Percentiles rank a stretch among this genome's conserved stretches.
Evolutionary conservation across 805 yeast genomes (phyloP).

Genomic region (Starmerella scarabaei): DNA sequence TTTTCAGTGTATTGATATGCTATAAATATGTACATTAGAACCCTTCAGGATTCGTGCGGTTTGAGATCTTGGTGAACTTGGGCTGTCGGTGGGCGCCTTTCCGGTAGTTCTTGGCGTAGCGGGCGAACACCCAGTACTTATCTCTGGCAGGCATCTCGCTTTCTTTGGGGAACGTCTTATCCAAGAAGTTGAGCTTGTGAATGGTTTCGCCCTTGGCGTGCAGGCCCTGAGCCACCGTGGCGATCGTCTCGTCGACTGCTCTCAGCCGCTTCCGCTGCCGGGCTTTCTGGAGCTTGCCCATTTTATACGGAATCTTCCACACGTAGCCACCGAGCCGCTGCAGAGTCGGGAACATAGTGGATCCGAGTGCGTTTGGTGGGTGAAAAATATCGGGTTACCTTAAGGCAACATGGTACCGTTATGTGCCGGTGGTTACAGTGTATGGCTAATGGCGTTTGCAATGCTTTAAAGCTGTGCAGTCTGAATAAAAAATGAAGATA

Average conservation of each 20-base stretch:
- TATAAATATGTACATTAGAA: constrained; percentile 29
- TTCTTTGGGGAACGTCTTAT: constrained; percentile 57
- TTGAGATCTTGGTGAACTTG: constrained; percentile 77
- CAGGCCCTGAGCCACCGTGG: constrained; percentile 43
- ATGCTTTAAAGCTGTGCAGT: too few species aligned
- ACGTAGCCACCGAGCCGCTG: constrained; percentile 54
- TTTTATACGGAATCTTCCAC: constrained; percentile 67
- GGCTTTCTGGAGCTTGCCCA: constrained; percentile 68
- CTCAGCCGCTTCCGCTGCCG: constrained; percentile 76
- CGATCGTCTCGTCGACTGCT: constrained; percentile 67
- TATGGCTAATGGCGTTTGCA: too few species aligned
- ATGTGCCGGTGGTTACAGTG: too few species aligned
- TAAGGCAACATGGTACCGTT: too few species aligned
- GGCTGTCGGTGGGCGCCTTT: constrained; percentile 70
- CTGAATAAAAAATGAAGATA: too few species aligned
- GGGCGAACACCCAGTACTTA: constrained; percentile 77
- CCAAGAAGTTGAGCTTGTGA: constrained; percentile 29
- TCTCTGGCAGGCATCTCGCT: constrained; percentile 65
- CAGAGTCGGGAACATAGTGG: constrained; percentile 15
- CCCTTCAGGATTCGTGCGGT: constrained; percentile 66
- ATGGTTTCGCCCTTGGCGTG: constrained; percentile 26
- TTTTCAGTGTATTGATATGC: too few species aligned
- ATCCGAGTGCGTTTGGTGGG: too few species aligned
- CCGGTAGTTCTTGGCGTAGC: constrained; percentile 63
- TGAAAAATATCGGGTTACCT: too few species aligned